Percentiles rank a stretch among this genome's conserved stretches.
Conservation (phyloP, 306 rosid species). For the Alnus glutinosa region DNA sequence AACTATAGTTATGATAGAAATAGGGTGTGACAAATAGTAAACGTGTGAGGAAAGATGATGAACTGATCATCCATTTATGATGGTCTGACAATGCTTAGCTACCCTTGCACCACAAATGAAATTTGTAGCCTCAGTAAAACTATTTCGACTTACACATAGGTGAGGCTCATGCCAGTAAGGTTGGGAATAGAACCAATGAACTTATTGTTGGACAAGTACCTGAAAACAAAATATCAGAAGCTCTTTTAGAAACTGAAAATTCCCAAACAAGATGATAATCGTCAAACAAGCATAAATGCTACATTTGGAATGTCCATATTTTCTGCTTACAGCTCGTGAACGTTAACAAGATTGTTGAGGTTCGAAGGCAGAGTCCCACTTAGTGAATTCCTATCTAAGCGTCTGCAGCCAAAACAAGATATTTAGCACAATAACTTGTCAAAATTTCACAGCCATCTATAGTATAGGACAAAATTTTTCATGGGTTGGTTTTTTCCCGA, state of each 20-base stretch:
- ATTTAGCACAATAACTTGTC: too few relatives aligned
- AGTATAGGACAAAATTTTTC: too few relatives aligned
- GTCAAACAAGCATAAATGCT: not conserved
- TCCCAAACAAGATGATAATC: not conserved
- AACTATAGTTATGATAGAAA: too few relatives aligned
- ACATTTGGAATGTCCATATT: not conserved
- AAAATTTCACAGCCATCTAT: too few relatives aligned
- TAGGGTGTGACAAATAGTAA: too few relatives aligned
- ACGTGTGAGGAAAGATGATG: too few relatives aligned
- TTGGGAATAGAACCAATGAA: conserved; percentile 54
- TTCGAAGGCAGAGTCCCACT: too few relatives aligned
- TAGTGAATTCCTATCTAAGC: too few relatives aligned
- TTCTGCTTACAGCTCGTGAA: conserved; percentile 51
- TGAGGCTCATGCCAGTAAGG: conserved; percentile 46
- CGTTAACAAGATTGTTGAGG: not conserved
- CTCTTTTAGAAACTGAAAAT: not conserved
- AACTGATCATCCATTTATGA: not conserved
- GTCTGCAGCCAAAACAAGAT: too few relatives aligned
- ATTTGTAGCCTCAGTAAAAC: not conserved
- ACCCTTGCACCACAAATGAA: not conserved
- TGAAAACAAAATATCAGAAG: conserved; percentile 26
- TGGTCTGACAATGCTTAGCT: not conserved
- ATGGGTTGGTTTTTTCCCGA: not conserved
- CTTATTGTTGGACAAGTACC: conserved; percentile 64
- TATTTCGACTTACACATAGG: conserved; percentile 49